These are phyloP conservation scores for Pythium brachiatum DNA, from an alignment of 352 stramenopile species.

Conservation along the genomic window DNA sequence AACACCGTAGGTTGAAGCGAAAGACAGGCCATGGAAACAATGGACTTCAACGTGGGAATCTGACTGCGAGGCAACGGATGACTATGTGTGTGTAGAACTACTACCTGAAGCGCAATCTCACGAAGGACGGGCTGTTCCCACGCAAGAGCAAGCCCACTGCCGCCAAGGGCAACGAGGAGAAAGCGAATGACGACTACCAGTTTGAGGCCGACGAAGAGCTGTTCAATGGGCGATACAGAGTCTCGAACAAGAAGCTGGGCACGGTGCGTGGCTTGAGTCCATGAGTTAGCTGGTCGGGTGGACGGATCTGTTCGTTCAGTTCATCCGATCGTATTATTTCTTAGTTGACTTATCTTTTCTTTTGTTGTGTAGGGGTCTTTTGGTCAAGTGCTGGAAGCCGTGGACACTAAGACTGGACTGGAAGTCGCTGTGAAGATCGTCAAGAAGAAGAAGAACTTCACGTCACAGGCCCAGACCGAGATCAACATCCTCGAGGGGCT, in stretches of 20 bases:
- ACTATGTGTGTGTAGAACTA: slow-evolving; percentile 58
- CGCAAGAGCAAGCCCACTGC: slow-evolving; percentile 68
- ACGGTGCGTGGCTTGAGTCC: slow-evolving; percentile 38
- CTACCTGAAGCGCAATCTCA: slow-evolving; percentile 70
- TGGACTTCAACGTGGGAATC: background rate
- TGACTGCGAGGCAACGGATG: background rate
- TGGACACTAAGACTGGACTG: slow-evolving; percentile 67
- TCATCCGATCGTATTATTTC: background rate
- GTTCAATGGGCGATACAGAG: slow-evolving; percentile 78
- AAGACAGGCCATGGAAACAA: slow-evolving; percentile 1
- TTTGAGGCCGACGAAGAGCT: slow-evolving; percentile 62
- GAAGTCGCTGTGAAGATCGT: slow-evolving; percentile 99
- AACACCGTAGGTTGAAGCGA: slow-evolving; percentile 69
- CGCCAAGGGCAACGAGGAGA: slow-evolving; percentile 29
- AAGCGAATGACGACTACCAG: slow-evolving; percentile 46
- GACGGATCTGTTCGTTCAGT: background rate
- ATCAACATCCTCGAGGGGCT: slow-evolving; percentile 95
- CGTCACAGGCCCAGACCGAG: slow-evolving; percentile 96
- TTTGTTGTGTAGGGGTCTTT: slow-evolving; percentile 62
- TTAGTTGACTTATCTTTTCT: background rate
- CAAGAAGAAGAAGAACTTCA: slow-evolving; percentile 98
- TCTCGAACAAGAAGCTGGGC: slow-evolving; percentile 64
- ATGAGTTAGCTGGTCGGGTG: background rate
- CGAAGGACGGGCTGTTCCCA: slow-evolving; percentile 36
- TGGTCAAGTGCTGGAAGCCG: slow-evolving; percentile 77